These are phyloP conservation scores for Byssothecium circinans DNA, from an alignment of 2,329 filamentous ascomycete genomes.

Conservation along the genomic window DNA sequence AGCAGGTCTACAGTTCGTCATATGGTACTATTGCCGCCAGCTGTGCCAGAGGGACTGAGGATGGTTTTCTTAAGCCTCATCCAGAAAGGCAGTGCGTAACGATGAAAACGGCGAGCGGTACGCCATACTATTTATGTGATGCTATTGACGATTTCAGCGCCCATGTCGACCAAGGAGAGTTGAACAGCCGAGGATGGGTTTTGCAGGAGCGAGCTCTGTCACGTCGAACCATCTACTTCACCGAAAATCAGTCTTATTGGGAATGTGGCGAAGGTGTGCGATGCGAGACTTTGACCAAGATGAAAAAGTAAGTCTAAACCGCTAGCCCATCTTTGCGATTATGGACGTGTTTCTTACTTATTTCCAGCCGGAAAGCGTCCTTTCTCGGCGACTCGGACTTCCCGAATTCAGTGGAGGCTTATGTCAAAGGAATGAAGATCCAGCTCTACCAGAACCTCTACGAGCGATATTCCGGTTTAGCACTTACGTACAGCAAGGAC, in stretches of 20 bases:
- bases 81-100: neutral
- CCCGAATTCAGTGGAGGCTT: conserved; percentile 12
- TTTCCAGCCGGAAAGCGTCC: conserved; percentile 11
- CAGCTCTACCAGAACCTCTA: conserved; percentile 14
- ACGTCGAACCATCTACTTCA: conserved; percentile 23
- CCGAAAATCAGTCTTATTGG: conserved; percentile 19
- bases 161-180: conserved; percentile 9
- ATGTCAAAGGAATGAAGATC: conserved; percentile 6
- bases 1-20: conserved; percentile 13
- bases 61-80: conserved; percentile 19
- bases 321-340: too few species aligned
- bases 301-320: conserved; percentile 23
- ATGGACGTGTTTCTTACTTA: neutral
- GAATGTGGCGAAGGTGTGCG: conserved; percentile 20
- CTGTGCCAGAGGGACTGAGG: conserved; percentile 12
- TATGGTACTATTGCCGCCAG: conserved; percentile 20
- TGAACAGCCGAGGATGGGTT: conserved; percentile 26
- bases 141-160: conserved; percentile 11
- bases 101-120: neutral
- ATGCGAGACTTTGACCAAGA: conserved; percentile 18
- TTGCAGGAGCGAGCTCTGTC: conserved; percentile 21
- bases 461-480: conserved; percentile 16
- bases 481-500: conserved; percentile 12
- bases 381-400: conserved; percentile 18
- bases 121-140: conserved; percentile 7